Conservation (phyloP, 495 filamentous ascomycete species). For the Xylaria cubensis region DNA sequence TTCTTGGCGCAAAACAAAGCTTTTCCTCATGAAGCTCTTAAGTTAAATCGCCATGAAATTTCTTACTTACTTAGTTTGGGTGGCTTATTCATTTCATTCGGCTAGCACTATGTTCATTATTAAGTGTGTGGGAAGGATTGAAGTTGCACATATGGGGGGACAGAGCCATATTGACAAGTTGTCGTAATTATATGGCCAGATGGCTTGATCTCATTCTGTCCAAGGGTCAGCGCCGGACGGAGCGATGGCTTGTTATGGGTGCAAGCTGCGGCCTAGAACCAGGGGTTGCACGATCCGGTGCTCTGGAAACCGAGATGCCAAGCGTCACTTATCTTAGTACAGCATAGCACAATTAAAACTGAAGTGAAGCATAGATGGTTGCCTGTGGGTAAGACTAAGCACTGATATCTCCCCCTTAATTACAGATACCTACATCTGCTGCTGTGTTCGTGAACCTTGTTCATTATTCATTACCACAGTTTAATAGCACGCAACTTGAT, state of each 20-base stretch:
- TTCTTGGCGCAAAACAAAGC: background rate
- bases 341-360: too few relatives aligned
- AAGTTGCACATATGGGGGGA: background rate
- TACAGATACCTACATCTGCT: too few relatives aligned
- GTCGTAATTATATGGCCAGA: background rate
- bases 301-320: background rate
- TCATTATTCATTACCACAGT: too few relatives aligned
- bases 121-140: background rate
- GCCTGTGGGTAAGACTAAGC: too few relatives aligned
- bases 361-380: too few relatives aligned
- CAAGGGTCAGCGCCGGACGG: background rate
- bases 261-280: background rate
- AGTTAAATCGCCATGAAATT: background rate
- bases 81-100: background rate
- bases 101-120: background rate
- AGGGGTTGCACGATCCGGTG: background rate
- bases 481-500: too few relatives aligned
- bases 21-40: background rate
- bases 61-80: background rate
- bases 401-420: too few relatives aligned
- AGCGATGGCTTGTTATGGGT: background rate
- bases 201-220: background rate
- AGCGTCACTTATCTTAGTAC: background rate
- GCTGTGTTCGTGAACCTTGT: too few relatives aligned
- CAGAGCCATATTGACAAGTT: background rate